Evolutionary conservation across 2,329 filamentous ascomycete genomes (phyloP), one percentile per base, ranked within the genome.

Genomic region (Penicillium paneum): DNA sequence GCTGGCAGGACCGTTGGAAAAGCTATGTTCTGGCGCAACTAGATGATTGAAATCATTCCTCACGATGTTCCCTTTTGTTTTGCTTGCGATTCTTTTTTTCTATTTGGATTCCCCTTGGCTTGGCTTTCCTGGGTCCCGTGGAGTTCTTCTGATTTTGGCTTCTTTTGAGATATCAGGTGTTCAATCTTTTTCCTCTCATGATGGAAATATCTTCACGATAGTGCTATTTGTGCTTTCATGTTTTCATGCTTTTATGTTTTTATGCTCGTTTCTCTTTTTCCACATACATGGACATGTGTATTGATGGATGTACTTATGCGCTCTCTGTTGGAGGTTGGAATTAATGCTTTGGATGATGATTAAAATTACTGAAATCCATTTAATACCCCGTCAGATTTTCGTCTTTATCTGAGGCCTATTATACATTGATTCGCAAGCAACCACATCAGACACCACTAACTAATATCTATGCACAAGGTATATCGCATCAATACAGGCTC

Each of bases 11-110:
- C 64, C 26, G 47, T 62, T 21, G 67, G 64, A 12, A 75, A 71
- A 49, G 61, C 69, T 13, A 73, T 73, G 67, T 76, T 75, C 56
- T 76, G 73, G 73, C 68, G 67, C 56, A 74, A 68, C 59, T 73
- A 60, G 64, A 56, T 31, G 31, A 13, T n/a, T 47, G 28, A 13
- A 31, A n/a, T 49, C 26, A 35, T 41, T 45, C 21, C 26, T 17
- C 21, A 24, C 24, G 17, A 3, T 5, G 8, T 43, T 43, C 21
- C 21, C 8, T 21, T 15, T 2, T 48, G 29, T 31, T 42, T 49
- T 19, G 28, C 19, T 51, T 47, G 41, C 12, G 42, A 41, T 56
- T 35, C 24, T 6, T 28, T 36, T 54, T 31, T 38, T 49, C 28
- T 28, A 32, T 15, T 21, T 24, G 31, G 8, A n/a, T 44, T 21